Base-by-base conservation (phyloP, 306 rosid genomes). In the Dryas drummondii region DNA sequence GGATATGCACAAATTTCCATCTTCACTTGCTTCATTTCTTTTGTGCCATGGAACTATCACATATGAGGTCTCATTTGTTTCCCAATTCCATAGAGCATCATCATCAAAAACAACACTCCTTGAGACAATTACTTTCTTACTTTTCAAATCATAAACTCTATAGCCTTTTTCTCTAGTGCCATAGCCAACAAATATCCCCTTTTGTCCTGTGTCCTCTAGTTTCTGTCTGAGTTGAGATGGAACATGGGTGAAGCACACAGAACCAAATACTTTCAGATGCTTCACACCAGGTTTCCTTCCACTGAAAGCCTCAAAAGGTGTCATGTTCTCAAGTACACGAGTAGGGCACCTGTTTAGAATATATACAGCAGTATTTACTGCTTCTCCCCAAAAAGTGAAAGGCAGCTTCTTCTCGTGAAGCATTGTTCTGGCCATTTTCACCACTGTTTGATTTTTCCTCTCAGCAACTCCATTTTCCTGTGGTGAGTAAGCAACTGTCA, bases 261-360 rank as follows among this genome's bases (percentile, higher is more conserved):
- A 53, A 4, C 48, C 64, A 70, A 73, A 73, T 7, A 73, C 45
- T 19, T 19, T 59, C 4, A 64, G 2, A 0, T 32, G 68, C 11
- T 64, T n/a, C 11, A 64, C 26, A 5, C 11, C 3, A 4, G 22
- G 69, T 13, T 60, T 73, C 9, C 42, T 4, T 1, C 32, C 4
- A 4, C 26, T 7, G 0, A 52, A 60, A 0, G 44, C 44, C 5
- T 58, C 47, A 46, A 41, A 58, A 13, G 68, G 37, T 0, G 68
- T n/a, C 0, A 16, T 41, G 6, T 27, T 26, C 2, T 6, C 1
- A 0, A 73, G 45, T 3, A 13, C 6, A 0, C 0, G 0, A 9
- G 77, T 73, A 15, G 0, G 37, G 22, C 57, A 40, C 2, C 27
- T 64, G 4, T 64, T 64, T 0, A 40, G 49, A 2, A 42, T 0